These are phyloP conservation scores for Acacia crassicarpa DNA, from an alignment of 306 rosid genomes.

Conservation along the genomic window DNA sequence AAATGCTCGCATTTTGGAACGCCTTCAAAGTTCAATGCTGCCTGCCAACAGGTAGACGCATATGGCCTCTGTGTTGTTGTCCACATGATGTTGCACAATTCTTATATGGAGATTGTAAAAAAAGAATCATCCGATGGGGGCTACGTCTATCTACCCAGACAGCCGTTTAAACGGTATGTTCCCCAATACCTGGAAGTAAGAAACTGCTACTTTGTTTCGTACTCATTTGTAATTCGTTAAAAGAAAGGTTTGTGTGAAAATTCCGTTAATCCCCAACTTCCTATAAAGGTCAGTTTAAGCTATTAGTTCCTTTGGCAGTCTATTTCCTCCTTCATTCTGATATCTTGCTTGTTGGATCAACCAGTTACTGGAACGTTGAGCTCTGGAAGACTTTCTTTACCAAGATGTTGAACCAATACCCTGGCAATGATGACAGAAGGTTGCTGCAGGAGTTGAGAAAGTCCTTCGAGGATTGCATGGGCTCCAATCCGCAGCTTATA, in stretches of 20 bases:
- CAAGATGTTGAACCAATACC: constrained; percentile 70
- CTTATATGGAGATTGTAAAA: constrained; percentile 80
- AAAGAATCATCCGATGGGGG: constrained; percentile 62
- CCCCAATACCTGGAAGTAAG: constrained; percentile 13
- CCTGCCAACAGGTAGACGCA: constrained; percentile 68
- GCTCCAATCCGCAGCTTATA: constrained; percentile 63
- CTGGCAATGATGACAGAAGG: constrained; percentile 45
- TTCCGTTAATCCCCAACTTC: background rate
- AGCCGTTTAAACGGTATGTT: constrained; percentile 71
- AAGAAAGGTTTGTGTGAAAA: background rate
- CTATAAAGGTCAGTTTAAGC: constrained; percentile 19
- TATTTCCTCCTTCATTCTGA: constrained; percentile 24
- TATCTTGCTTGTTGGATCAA: constrained; percentile 33
- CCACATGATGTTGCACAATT: constrained; percentile 79
- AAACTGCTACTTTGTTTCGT: constrained; percentile 20
- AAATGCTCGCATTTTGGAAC: constrained; percentile 19
- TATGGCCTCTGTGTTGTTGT: constrained; percentile 81
- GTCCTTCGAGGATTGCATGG: constrained; percentile 76
- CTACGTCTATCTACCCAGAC: constrained; percentile 60
- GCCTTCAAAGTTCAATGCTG: constrained; percentile 24
- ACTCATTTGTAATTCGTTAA: background rate
- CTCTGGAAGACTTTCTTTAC: constrained; percentile 87
- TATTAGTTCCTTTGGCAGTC: constrained; percentile 16
- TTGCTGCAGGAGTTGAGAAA: constrained; percentile 66
- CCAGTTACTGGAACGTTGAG: constrained; percentile 85